Evolutionary conservation across 768 basidiomycete genomes (phyloP).

Genomic region (Tylopilus rubrobrunneus): DNA sequence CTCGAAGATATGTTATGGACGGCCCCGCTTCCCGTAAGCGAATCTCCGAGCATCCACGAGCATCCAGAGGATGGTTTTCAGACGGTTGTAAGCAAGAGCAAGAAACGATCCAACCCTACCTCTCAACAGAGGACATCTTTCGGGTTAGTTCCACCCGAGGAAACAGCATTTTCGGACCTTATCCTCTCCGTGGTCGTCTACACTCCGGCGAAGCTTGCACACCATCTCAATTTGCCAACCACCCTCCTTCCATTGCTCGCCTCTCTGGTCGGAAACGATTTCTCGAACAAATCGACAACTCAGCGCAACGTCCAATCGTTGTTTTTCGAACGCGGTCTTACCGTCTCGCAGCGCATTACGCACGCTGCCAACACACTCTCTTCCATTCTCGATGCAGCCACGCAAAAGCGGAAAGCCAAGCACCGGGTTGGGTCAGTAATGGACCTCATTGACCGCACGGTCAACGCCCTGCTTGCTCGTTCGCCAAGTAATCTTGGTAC

Average conservation of each 20-base stretch:
- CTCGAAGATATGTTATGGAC: slow-evolving; percentile 74
- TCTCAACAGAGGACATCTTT: slow-evolving; percentile 13
- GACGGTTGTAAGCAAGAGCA: slow-evolving; percentile 51
- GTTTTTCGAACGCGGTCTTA: slow-evolving; percentile 64
- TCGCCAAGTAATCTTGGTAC: slow-evolving; percentile 43
- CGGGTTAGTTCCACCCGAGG: slow-evolving; percentile 54
- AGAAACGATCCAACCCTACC: slow-evolving; percentile 39
- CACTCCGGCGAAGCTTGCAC: slow-evolving; percentile 56
- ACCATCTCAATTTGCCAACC: slow-evolving; percentile 61
- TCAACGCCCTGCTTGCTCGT: slow-evolving; percentile 55
- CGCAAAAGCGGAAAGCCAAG: slow-evolving; percentile 47
- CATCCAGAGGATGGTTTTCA: slow-evolving; percentile 56
- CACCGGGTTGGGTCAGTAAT: slow-evolving; percentile 65
- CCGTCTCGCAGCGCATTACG: slow-evolving; percentile 60
- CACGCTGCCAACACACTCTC: slow-evolving; percentile 57
- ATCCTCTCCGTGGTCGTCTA: slow-evolving; percentile 57
- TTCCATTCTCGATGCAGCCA: slow-evolving; percentile 46
- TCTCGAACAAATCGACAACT: slow-evolving; percentile 48
- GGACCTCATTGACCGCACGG: slow-evolving; percentile 71
- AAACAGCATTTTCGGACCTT: slow-evolving; percentile 32
- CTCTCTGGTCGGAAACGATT: slow-evolving; percentile 81
- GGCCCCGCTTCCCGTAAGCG: slow-evolving; percentile 22
- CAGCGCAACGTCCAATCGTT: slow-evolving; percentile 51
- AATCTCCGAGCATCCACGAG: slow-evolving; percentile 18
- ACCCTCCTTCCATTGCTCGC: slow-evolving; percentile 74